Conservation (phyloP, 2,329 filamentous ascomycete genomes). For the Malbranchea zuffiana region DNA sequence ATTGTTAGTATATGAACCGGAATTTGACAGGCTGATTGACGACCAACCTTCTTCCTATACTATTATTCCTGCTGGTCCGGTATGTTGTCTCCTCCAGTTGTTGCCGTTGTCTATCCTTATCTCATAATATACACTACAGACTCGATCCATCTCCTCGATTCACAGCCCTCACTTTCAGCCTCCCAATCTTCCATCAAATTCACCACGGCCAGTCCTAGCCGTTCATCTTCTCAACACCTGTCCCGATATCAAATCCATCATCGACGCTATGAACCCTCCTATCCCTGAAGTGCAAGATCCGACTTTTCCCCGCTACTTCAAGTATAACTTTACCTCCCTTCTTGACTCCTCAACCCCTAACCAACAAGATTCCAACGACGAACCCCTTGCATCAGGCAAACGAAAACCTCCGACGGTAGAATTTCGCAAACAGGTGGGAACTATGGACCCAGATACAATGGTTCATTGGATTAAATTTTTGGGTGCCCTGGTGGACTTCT, state of each 20-base stretch:
- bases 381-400: slow-evolving; percentile 4
- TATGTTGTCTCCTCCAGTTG: background rate
- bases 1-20: slow-evolving; percentile 14
- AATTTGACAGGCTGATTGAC: slow-evolving; percentile 13
- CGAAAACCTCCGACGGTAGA: slow-evolving; percentile 13
- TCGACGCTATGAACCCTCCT: slow-evolving; percentile 13
- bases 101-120: background rate
- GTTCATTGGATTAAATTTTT: slow-evolving; percentile 14
- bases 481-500: slow-evolving; percentile 13
- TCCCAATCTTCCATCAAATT: slow-evolving; percentile 10
- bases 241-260: slow-evolving; percentile 10
- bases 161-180: slow-evolving; percentile 12
- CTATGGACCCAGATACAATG: slow-evolving; percentile 14
- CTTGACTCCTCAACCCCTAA: slow-evolving; percentile 9
- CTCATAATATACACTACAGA: slow-evolving; percentile 2
- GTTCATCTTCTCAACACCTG: slow-evolving; percentile 15
- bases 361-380: background rate
- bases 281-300: background rate
- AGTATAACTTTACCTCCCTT: slow-evolving; percentile 14
- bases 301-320: slow-evolving; percentile 10
- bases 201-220: slow-evolving; percentile 6
- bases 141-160: slow-evolving; percentile 8
- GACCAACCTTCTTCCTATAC: slow-evolving; percentile 2
- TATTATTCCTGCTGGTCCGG: slow-evolving; percentile 3
- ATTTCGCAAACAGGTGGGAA: slow-evolving; percentile 13